A percentile compares a stretch with the other conserved stretches of the same genome.
These are phyloP conservation scores for Beta macrorhiza DNA, from an alignment of 179 eudicot species.

Conservation along the genomic window DNA sequence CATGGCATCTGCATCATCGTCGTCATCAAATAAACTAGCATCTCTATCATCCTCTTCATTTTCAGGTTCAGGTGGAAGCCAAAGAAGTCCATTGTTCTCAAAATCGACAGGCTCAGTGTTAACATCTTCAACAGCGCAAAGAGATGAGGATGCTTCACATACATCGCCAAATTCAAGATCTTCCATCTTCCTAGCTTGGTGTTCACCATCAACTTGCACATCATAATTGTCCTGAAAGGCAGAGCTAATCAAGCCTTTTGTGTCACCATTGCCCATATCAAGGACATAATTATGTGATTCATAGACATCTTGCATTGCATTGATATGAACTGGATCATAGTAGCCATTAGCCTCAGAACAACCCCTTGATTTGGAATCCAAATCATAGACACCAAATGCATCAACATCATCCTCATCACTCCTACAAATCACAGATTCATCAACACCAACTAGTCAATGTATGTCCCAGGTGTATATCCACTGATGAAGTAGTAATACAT, in stretches of 20 bases:
- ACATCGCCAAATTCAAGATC: constrained; percentile 57
- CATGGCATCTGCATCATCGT: constrained; percentile 51
- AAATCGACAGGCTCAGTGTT: constrained; percentile 81
- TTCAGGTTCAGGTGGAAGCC: constrained; percentile 99
- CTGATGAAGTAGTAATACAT: not conserved
- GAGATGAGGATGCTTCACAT: constrained; percentile 70
- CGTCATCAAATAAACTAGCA: constrained; percentile 57
- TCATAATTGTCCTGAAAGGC: constrained; percentile 47
- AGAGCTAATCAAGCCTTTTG: constrained; percentile 45
- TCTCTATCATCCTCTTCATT: constrained; percentile 89
- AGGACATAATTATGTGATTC: constrained; percentile 47
- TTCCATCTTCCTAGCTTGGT: constrained; percentile 42
- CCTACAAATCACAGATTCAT: constrained; percentile 40
- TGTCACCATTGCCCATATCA: constrained; percentile 52
- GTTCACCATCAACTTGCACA: constrained; percentile 39
- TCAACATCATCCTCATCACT: constrained; percentile 64
- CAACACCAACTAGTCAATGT: constrained; percentile 20
- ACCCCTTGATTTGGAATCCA: constrained; percentile 40
- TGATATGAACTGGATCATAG: constrained; percentile 45
- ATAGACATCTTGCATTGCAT: constrained; percentile 45
- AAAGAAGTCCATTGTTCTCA: constrained; percentile 86
- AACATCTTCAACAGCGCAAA: constrained; percentile 55
- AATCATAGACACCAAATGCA: constrained; percentile 47
- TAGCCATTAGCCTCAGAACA: constrained; percentile 49
- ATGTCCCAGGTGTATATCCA: constrained; percentile 5